Base-by-base conservation (phyloP, 1,284 basidiomycete genomes). In the Leccinum subfulvum region DNA sequence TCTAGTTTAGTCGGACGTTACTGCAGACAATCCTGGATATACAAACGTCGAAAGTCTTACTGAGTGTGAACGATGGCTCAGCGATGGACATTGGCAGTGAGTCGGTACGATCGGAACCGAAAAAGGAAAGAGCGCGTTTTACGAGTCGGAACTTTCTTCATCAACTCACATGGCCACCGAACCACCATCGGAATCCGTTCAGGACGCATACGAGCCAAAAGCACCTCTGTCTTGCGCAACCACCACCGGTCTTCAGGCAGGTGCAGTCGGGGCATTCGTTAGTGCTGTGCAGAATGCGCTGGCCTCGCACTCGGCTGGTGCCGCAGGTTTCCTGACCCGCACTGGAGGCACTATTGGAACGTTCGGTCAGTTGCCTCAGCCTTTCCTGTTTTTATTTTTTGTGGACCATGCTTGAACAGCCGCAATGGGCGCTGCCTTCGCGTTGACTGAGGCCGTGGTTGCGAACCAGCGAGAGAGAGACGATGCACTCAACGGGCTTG, bases 391-490 rank as follows among this genome's bases (percentile, higher is more conserved):
- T 91, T 87, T 16, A 84, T 91, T 77, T 74, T 87, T 75, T 88
- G 90, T 94, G 9, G 66, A 74, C 86, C 77, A 21, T 58, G 30
- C 47, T 63, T 60, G 64, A 56, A 65, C 67, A 95, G 94, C 93
- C 71, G 94, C 92, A n/a, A 91, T 97, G 87, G 95, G 94, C 53
- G 90, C 89, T 65, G 85, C 91, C 30, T 98, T 92, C 75, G 90
- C 94, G 16, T 86, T 90, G 71, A 92, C 92, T 4, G 91, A 97
- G 73, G 81, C 92, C 8, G 78, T 83, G 37, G 86, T 93, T 18
- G 92, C 93, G 64, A 98, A 98, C 78, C 78, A 87, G 65, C 85
- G 95, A 61, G 82, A 89, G 78, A 91, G 85, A 69, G 84, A 94
- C 67, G 95, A 97, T 74, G 81, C 90, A 39, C 73, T 93, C 69